Evolutionary conservation across 805 yeast species (phyloP).

Genomic region (Starmerella apicola): DNA sequence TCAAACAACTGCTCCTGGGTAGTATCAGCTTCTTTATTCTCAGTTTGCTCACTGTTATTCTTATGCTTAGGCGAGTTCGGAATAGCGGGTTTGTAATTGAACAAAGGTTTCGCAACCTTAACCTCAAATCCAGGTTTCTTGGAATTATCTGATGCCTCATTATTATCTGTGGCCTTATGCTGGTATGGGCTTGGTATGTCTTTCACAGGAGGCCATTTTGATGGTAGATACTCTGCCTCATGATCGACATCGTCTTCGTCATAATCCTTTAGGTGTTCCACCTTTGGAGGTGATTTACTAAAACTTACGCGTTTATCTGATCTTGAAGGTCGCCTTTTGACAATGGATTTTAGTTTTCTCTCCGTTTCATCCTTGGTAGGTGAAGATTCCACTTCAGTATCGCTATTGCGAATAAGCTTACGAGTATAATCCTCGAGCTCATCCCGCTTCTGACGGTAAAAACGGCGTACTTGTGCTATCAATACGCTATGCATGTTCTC

Average conservation of each 20-base stretch:
- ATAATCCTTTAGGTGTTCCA: constrained; percentile 4
- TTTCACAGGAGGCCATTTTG: not conserved
- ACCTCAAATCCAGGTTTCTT: not conserved
- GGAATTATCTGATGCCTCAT: not conserved
- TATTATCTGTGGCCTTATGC: too few relatives aligned
- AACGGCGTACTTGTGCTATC: constrained; percentile 13
- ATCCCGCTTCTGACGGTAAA: constrained; percentile 9
- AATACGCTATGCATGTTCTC: constrained; percentile 12
- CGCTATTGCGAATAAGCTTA: constrained; percentile 5
- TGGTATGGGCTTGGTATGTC: not conserved
- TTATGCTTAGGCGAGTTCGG: not conserved
- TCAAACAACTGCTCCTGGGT: constrained; percentile 7
- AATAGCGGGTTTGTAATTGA: not conserved
- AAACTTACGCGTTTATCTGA: constrained; percentile 20
- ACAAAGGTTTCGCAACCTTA: not conserved
- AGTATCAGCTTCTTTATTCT: not conserved
- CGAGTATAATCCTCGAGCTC: constrained; percentile 17
- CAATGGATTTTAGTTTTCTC: constrained; percentile 18
- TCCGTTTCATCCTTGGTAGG: constrained; percentile 1
- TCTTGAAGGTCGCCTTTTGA: constrained; percentile 19
- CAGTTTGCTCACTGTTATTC: not conserved
- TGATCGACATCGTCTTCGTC: constrained; percentile 1
- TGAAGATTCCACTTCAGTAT: constrained; percentile 1
- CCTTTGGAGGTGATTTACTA: constrained; percentile 17
- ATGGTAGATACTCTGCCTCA: not conserved